Evolutionary conservation across 2,329 filamentous ascomycete species (phyloP), one percentile per base, ranked within the genome.

Genomic region (Venturia pyrina): DNA sequence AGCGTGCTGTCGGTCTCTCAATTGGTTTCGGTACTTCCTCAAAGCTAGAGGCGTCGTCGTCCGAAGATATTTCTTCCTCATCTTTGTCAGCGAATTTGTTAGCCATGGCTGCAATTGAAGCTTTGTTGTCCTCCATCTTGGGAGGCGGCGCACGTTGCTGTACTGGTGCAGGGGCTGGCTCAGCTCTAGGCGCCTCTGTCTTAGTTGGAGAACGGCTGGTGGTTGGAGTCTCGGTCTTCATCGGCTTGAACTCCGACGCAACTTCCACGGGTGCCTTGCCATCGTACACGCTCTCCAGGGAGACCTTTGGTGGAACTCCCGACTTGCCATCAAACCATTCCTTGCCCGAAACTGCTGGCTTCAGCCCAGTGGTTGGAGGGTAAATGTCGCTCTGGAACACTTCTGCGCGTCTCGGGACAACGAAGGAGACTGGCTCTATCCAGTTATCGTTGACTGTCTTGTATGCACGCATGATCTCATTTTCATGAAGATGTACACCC

Each of bases 381-480:
- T 91, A 99, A 72, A 99, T 97, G 74, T 99, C 95, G 68, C 92
- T 91, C 79, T 98, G 93, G 86, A 97, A 97, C 63, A 89, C 91
- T 78, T 97, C 92, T 65, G 95, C 91, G 69, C 95, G 87, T 69
- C 95, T 87, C 62, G 95, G 95, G 1, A 98, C 95, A 65, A 96
- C 96, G 80, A 99, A 99, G 1, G 95, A 96, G 73, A 99, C 90
- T 50, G 95, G 95, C 79, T 99, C 95, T 72, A 99, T 91, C 79
- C 96, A 96, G 60, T 81, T 77, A 75, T 99, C 95, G 77, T 93
- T 96, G 76, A 98, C 90, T 0, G 95, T 98, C 85, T 99, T 99
- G 86, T 90, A 99, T 56, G 89, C 93, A 70, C 93, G 88, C 83
- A 96, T 93, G 64, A 97, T 85, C 76, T 99, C 95, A 75, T 98